These are phyloP conservation scores for Parathielavia hyrcaniae DNA, from an alignment of 495 filamentous ascomycete species.

Conservation along the genomic window DNA sequence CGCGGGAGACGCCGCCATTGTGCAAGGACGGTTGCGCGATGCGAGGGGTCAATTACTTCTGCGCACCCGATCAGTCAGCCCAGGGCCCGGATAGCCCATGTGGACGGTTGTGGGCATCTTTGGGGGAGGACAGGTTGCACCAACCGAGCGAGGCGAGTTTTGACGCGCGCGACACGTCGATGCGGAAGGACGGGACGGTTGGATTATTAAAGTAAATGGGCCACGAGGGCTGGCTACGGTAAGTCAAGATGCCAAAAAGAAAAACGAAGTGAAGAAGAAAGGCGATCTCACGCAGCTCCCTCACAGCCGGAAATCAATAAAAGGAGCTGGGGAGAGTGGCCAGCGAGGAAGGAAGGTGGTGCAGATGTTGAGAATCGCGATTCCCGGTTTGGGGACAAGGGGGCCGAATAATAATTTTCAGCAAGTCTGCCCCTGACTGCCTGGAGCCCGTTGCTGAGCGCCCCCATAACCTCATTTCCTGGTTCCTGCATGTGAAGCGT, in stretches of 20 bases:
- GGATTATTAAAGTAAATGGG: neutral
- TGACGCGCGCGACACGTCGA: conserved; percentile 13
- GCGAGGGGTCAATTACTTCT: conserved; percentile 13
- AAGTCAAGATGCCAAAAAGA: conserved; percentile 1
- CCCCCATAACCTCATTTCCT: conserved; percentile 28
- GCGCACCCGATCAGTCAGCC: conserved; percentile 8
- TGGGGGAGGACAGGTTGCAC: neutral
- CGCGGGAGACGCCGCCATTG: conserved; percentile 42
- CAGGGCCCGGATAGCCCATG: neutral
- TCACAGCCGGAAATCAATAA: conserved; percentile 10
- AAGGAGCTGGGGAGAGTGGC: conserved; percentile 8
- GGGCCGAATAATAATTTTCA: conserved; percentile 22
- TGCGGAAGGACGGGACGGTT: neutral
- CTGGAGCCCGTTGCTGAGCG: too few relatives aligned
- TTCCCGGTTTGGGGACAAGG: conserved; percentile 12
- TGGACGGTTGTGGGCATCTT: neutral
- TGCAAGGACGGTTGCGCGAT: conserved; percentile 10
- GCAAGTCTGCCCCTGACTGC: conserved; percentile 4
- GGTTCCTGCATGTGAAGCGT: conserved; percentile 31
- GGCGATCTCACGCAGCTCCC: conserved; percentile 3
- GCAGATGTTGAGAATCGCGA: conserved; percentile 5
- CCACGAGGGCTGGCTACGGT: conserved; percentile 5
- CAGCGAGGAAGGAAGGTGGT: conserved; percentile 14
- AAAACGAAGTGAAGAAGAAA: conserved; percentile 12
- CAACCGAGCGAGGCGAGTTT: conserved; percentile 1